phyloP scores from a whole-genome alignment of 371 early-diverging fungal genomes.

The Syncephalastrum monosporum region DNA sequence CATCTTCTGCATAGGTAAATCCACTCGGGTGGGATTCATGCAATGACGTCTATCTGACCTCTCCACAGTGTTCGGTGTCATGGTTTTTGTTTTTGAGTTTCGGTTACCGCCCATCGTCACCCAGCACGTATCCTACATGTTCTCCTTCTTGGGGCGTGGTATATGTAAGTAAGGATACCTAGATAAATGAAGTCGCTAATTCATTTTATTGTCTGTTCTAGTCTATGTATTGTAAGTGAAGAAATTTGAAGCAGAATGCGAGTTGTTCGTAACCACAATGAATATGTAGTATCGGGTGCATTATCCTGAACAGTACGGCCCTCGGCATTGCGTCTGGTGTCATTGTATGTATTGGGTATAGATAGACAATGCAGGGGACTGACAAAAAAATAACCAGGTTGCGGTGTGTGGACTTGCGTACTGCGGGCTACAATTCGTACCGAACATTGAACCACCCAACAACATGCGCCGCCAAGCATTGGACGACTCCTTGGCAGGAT shows the following conservation, averaged over 20 bases:
- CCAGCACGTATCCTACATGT: conserved; percentile 24
- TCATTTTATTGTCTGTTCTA: conserved; percentile 4
- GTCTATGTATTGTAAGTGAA: conserved; percentile 30
- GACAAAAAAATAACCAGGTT: conserved; percentile 10
- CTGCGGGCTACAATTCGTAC: conserved; percentile 23
- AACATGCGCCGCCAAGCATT: conserved; percentile 23
- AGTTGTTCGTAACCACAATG: background rate
- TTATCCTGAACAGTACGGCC: conserved; percentile 15
- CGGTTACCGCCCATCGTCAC: conserved; percentile 31
- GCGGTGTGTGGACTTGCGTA: conserved; percentile 22
- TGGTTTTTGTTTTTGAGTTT: conserved; percentile 42
- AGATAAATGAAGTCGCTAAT: background rate
- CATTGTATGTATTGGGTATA: conserved; percentile 15
- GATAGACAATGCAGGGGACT: background rate
- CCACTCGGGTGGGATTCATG: too few species aligned
- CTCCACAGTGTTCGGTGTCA: conserved; percentile 27
- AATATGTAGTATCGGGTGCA: conserved; percentile 20
- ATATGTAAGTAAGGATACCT: conserved; percentile 11
- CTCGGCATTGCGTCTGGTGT: conserved; percentile 24
- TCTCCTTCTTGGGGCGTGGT: conserved; percentile 23
- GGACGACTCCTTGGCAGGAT: conserved; percentile 12
- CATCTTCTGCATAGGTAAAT: conserved; percentile 32
- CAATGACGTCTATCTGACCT: too few species aligned
- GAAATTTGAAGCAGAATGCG: background rate
- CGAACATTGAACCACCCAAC: conserved; percentile 19